Conservation (phyloP, 306 rosid species). For the Prunus mira region DNA sequence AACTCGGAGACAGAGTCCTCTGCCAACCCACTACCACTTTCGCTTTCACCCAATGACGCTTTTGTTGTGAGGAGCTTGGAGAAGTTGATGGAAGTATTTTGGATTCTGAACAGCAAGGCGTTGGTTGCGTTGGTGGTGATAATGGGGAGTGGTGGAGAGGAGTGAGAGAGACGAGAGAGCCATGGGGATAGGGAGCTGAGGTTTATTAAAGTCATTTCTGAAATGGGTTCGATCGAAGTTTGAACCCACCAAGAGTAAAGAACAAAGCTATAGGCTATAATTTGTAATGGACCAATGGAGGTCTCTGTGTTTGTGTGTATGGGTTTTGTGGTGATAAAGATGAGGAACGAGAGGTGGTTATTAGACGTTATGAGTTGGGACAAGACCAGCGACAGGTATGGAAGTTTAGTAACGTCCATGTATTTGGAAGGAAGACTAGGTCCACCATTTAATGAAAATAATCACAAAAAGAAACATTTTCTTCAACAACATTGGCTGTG, state of each 20-base stretch:
- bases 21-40: conserved; percentile 34
- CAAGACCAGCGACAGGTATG: neutral
- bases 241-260: neutral
- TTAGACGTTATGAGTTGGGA: neutral
- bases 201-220: conserved; percentile 53
- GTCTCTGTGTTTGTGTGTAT: neutral
- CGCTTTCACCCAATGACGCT: conserved; percentile 54
- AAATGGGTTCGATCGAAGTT: neutral
- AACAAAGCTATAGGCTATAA: neutral
- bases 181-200: conserved; percentile 50
- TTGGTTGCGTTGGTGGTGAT: neutral
- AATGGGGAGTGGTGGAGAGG: conserved; percentile 32
- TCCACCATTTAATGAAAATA: neutral
- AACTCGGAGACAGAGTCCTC: conserved; percentile 33
- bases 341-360: conserved; percentile 57
- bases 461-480: neutral
- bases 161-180: conserved; percentile 39
- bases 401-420: neutral
- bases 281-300: neutral
- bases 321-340: conserved; percentile 22
- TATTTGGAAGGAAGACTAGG: neutral
- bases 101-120: conserved; percentile 22
- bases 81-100: conserved; percentile 20
- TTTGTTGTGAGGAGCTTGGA: conserved; percentile 28
- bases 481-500: too few relatives aligned